Base-by-base conservation (phyloP, 805 yeast genomes). In the Jamesozyma jinghongensis region DNA sequence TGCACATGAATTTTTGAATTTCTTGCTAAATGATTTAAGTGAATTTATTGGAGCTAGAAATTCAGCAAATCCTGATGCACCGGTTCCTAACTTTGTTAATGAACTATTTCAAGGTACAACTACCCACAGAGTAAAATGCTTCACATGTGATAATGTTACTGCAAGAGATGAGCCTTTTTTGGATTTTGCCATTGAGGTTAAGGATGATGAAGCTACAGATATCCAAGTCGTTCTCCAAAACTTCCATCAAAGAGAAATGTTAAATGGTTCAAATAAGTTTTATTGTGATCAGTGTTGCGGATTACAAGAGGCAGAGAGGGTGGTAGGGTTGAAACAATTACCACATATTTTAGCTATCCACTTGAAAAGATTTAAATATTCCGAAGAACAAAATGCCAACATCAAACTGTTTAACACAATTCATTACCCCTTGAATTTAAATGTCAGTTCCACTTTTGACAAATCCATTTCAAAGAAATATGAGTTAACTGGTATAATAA, bases 1-100 rank as follows among this genome's bases (percentile, higher is more conserved):
- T 67, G 97, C 97, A 8, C 98, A 90, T 63, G 98, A 90, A 63
- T 90, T 92, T 61, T 71, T 88, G 56, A 88, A 88, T 59, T 88
- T 85, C 56, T 59, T 88, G 47, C 67, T 92, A 39, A 90, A 90
- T 61, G 87, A 85, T 47, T 70, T 82, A 19, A 67, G 83, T 34
- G 75, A 73, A 25, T 56, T 49, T 25, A 40, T 62, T 63, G 69
- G 49, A 20, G 32, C 16, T 29, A 32, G 12, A 48, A 52, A 61
- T 63, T 46, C 18, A 37, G 34, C 4, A 45, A 38, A 5, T 11
- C 14, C n/a, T 17, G n/a, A 3, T n/a, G 5, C 13, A 13, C 26
- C 17, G 73, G n/a, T 8, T 3, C 31, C 37, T 10, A 46, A 74
- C 51, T 73, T 79, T 70, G 69, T 88, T 41, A 81, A 76, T 36